Evolutionary conservation across 106 monocot species (phyloP), one percentile per base, ranked within the genome.

Genomic region (Apostasia shenzhenica): DNA sequence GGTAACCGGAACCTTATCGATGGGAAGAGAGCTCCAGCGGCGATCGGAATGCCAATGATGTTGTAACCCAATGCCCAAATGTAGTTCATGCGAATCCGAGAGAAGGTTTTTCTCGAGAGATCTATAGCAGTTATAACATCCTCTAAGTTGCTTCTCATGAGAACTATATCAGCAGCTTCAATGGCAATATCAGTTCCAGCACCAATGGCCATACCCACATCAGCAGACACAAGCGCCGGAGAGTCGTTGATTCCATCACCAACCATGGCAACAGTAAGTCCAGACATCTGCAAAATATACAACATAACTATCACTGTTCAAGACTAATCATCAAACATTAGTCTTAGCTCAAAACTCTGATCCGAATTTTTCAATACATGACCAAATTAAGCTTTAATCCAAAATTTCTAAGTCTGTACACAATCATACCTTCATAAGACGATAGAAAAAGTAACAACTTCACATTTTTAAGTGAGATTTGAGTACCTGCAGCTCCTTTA

Each of bases 201-300:
- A 12, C 91, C 94, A 37, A 94, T 94, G 41, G 91, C 94, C 80
- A 94, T 85, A 3, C 94, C 94, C 39, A 94, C 94, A 54, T 94
- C 94, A 49, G 91, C 87, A 55, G 91, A 83, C 5, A 94, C 85
- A 39, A 94, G 81, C 7, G 94, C 94, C 1, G 94, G 94, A 4
- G 91, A 94, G 53, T 94, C 94, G 41, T 94, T 94, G 50, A 94
- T 91, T 45, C 94, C 94, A 73, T 94, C 94, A 61, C 94, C 94
- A 66, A 94, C 94, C 94, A 94, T 91, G 47, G 94, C 94, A 11
- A 94, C 94, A 61, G 79, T 85, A 9, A 79, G 63, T 1, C 94
- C 94, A 69, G 82, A 79, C 83, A 85, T 83, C 94, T 94, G 78
- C 55, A 77, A 53, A 65, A 48, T 47, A 49, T 14, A 48, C 5